Conservation (phyloP, 345 rosid genomes). For the Adansonia digitata region DNA sequence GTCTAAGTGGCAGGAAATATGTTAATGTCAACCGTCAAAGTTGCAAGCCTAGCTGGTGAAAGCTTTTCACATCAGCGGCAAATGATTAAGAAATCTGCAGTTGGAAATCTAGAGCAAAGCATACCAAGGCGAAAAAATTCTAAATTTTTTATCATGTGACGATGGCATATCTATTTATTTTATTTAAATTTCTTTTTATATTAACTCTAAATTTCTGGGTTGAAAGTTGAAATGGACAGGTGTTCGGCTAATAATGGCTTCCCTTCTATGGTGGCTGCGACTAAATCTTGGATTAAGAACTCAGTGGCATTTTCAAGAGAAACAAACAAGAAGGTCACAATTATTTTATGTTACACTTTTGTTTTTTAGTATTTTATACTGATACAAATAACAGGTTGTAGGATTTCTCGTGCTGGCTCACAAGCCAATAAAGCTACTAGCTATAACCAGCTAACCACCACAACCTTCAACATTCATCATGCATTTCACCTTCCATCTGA, state of each 20-base stretch:
- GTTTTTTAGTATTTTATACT: neutral
- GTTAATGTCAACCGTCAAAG: neutral
- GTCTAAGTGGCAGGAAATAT: constrained; percentile 6
- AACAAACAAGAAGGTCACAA: neutral
- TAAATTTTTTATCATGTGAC: neutral
- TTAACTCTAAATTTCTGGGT: neutral
- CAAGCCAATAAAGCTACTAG: constrained; percentile 30
- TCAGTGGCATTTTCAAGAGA: neutral
- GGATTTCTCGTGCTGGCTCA: constrained; percentile 46
- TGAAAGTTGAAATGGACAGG: constrained; percentile 24
- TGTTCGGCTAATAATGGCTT: constrained; percentile 19
- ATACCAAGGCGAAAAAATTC: neutral
- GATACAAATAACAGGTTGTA: constrained; percentile 10
- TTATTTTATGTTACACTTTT: neutral
- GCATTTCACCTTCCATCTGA: constrained; percentile 23
- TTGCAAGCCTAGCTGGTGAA: neutral
- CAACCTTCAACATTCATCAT: constrained; percentile 34
- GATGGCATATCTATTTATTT: neutral
- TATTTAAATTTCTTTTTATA: neutral
- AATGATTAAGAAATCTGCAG: neutral
- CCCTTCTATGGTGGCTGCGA: constrained; percentile 10
- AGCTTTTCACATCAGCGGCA: neutral
- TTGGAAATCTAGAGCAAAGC: neutral
- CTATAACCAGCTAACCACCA: neutral
- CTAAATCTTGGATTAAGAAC: constrained; percentile 13